Base-by-base conservation (phyloP, 2,329 filamentous ascomycete species). In the Cryphonectria nitschkei region DNA sequence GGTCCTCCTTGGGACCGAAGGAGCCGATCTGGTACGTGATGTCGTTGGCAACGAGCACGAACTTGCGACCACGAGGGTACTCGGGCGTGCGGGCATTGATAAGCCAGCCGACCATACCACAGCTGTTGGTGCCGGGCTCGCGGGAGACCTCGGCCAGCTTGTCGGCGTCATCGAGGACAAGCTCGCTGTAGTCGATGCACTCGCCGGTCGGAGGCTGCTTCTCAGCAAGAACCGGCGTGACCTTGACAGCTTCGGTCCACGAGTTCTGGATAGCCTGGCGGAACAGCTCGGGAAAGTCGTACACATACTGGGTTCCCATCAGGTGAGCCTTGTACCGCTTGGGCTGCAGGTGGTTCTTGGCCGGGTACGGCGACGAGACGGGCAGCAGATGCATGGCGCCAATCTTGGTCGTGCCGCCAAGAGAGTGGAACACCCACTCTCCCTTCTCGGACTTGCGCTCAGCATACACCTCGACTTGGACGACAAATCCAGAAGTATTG, bases 211-310 rank as follows among this genome's bases (percentile, higher is more conserved):
- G 87, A 46, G 96, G 96, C 81, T 95, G 92, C 85, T 94, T 94
- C 58, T 94, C 89, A 65, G 89, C 89, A 72, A 98, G 84, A 29
- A 87, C 85, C 14, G 93, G 87, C 77, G 95, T 90, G 80, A 91
- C 90, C 80, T 90, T 89, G 74, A 93, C 87, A 70, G 90, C 90
- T 81, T 91, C 91, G 78, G 85, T 84, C 96, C 96, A 99, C 83
- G 89, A 93, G 87, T 98, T 98, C 85, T 98, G 94, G 79, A 97
- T 94, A 61, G 96, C 94, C 83, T 98, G 96, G 79, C 96, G 90
- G 92, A 99, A 99, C 65, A 99, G 90, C 87, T 99, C 96, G 41
- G 96, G 96, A 92, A 99, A 99, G 83, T 99, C 96, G 81, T 99
- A 99, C 68, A 98, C 96, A 80, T 98, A 99, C 83, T 99, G 96